Base-by-base conservation (phyloP, 306 rosid genomes). In the Pachyrhizus erosus region DNA sequence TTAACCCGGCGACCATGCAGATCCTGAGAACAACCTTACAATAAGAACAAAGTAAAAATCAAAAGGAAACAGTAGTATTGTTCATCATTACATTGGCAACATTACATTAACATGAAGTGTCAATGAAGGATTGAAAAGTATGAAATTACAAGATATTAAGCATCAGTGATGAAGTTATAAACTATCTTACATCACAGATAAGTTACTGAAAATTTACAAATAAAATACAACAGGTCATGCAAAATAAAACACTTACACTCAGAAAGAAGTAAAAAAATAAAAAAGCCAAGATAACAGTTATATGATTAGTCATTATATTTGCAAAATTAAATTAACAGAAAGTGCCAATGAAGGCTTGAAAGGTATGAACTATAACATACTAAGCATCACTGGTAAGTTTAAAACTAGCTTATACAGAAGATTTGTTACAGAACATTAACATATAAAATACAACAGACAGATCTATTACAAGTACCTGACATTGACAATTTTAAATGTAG, bases 1-100 rank as follows among this genome's bases (percentile, higher is more conserved):
- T 81, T 86, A 11, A 93, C 87, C 0, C 48, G 68, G 27, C 93
- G 97, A 71, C 97, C 96, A 75, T 91, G 90, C 55, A 93, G 92
- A 13, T 93, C 97, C 97, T 93, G 72, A 68, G 24, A 87, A 57
- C 52, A 58, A 2, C 7, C 31, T 73, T 15, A 17, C 9, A 73
- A 31, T 70, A 11, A 62, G 12, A 73, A 39, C 2, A 12, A 74
- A 58, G 43, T 29, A 17, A 48, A 3, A 3, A 40, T 42, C 43
- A 4, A 42, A 54, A 55, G 65, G 66, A 18, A 80, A 46, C 26
- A 11, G 42, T 27, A 26, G 11, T 27, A 15, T 29, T 11, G 70
- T 57, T 23, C 13, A 24, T 26, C 7, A 67, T 18, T 11, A 15
- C 45, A 70, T 60, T 39, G 33, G 57, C 68, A 62, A 55, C 48